These are phyloP conservation scores for Synchytrium microbalum DNA, from an alignment of 371 early-diverging fungal species.

Conservation along the genomic window DNA sequence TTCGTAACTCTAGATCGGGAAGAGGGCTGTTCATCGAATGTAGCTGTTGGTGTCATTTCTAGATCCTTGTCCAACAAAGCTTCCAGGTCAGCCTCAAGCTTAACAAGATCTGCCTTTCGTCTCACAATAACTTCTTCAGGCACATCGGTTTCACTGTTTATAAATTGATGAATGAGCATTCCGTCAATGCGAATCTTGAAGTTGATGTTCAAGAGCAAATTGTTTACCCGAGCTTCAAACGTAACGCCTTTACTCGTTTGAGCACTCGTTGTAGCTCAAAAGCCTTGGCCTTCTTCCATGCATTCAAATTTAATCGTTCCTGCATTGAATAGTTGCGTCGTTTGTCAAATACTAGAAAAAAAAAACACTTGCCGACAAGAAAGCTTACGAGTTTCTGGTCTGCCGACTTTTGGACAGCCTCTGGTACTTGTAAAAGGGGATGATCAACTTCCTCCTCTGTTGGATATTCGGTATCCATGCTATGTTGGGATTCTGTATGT, in stretches of 20 bases:
- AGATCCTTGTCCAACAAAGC: neutral
- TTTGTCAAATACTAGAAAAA: too few species aligned
- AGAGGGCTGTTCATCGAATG: neutral
- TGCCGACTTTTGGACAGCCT: too few species aligned
- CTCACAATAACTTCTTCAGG: neutral
- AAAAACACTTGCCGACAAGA: too few species aligned
- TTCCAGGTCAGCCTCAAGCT: neutral
- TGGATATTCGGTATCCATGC: too few species aligned
- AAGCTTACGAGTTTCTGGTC: too few species aligned
- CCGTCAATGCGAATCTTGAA: neutral
- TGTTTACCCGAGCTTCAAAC: neutral
- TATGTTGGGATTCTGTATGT: too few species aligned
- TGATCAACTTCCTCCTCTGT: too few species aligned
- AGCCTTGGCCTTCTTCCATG: neutral
- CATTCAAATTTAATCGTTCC: neutral
- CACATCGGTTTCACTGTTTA: neutral
- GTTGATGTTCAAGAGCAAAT: neutral
- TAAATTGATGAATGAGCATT: neutral
- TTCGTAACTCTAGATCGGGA: neutral
- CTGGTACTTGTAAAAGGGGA: too few species aligned
- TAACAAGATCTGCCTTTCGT: neutral
- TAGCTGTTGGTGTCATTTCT: neutral
- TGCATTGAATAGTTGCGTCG: too few species aligned
- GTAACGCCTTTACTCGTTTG: neutral
- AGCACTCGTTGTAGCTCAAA: neutral